Evolutionary conservation across 1,284 basidiomycete species (phyloP), one percentile per base, ranked within the genome.

Genomic region (Fistulinella cinereoalba): DNA sequence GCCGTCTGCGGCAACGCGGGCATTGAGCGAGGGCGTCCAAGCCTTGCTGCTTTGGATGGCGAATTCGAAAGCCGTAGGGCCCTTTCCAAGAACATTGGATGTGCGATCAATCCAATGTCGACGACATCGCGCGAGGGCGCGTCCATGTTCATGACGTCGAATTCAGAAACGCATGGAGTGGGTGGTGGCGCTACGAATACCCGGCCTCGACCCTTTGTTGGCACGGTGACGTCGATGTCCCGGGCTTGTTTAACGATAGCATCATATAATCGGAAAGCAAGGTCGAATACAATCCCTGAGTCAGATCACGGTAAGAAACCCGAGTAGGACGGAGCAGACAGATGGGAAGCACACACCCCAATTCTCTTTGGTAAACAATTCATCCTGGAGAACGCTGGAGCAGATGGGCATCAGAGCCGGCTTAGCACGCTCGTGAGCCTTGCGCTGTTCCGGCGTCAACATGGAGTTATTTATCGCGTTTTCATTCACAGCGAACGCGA

Each of bases 401-500:
- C 44, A 61, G 21, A 63, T 45, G 22, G 29, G 7, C 12, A 39
- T 27, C 4, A 60, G 57, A 15, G 52, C 36, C 0, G 4, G 3
- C 2, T 37, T 41, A 4, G 58, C 50, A 25, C 56, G 27, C 2
- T 49, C n/a, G 15, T 62, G 46, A 4, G 10, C 3, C 18, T 34
- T 36, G 15, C 36, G 55, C 34, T 62, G 23, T 1, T 24, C 1
- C 3, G 6, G 8, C 19, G 55, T 41, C 49, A 62, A 42, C 16
- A 3, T 1, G 10, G 31, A 11, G 11, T 59, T 51, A 2, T 50
- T 59, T 37, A 63, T 10, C 6, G 49, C 56, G 6, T 46, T 62
- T 48, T 63, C 52, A 11, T 62, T 57, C 60, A 60, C 49, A 5
- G 52, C 60, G 38, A 44, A 54, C 2, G 55, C 62, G 27, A 56